Evolutionary conservation across 2,329 filamentous ascomycete species (phyloP).

Genomic region (Nothophoma quercina): DNA sequence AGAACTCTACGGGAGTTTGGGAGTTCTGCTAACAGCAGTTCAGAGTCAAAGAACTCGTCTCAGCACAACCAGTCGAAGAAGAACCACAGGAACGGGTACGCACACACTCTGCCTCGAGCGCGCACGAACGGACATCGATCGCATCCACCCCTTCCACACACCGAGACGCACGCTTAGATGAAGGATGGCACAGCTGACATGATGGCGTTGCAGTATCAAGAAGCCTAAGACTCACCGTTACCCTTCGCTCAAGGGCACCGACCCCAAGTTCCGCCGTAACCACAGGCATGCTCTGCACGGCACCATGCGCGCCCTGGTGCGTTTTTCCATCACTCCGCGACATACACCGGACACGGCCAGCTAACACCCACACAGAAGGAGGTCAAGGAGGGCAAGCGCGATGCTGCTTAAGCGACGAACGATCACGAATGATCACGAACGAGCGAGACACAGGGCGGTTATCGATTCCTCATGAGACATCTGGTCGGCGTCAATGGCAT

Average conservation of each 20-base stretch:
- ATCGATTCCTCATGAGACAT: constrained; percentile 51
- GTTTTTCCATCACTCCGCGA: constrained; percentile 47
- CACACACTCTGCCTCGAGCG: constrained; percentile 36
- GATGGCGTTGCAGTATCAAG: constrained; percentile 79
- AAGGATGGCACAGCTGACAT: constrained; percentile 27
- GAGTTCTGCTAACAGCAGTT: constrained; percentile 23
- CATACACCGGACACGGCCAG: constrained; percentile 3
- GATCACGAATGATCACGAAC: constrained; percentile 39
- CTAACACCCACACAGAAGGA: constrained; percentile 76
- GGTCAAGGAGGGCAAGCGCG: constrained; percentile 94
- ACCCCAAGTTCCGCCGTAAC: constrained; percentile 99
- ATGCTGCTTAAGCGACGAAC: constrained; percentile 71
- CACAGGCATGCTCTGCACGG: constrained; percentile 99
- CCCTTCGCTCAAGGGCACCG: constrained; percentile 97
- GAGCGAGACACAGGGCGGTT: constrained; percentile 45
- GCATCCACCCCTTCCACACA: background rate
- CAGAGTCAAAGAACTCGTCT: constrained; percentile 99
- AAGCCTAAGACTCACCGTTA: constrained; percentile 99
- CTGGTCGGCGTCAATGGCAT: constrained; percentile 53
- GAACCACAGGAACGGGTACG: constrained; percentile 99
- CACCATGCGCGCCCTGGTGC: constrained; percentile 96
- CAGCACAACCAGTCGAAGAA: constrained; percentile 99
- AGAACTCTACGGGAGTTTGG: background rate
- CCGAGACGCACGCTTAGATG: constrained; percentile 1
- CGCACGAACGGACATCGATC: constrained; percentile 15